A percentile compares a stretch with the other conserved stretches of the same genome.
phyloP scores from a whole-genome alignment of 2,329 filamentous ascomycete genomes.

The Leptographium lundbergii region DNA sequence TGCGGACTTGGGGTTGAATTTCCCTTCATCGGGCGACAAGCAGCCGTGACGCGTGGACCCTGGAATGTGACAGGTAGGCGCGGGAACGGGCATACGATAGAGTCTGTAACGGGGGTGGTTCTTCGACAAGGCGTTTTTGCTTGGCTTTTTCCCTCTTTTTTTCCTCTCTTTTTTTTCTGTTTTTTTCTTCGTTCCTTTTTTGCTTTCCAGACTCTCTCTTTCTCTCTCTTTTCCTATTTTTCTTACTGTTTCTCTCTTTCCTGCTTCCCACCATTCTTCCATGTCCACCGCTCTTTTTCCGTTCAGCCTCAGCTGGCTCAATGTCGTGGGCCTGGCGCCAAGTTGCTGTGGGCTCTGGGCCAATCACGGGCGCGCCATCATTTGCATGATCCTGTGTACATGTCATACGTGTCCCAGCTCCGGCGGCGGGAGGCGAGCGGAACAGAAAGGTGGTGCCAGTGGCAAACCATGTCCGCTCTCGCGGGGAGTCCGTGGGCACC shows the following conservation, averaged over 20 bases:
- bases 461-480: too few relatives aligned
- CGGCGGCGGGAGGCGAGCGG: not conserved
- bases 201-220: too few relatives aligned
- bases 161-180: not conserved
- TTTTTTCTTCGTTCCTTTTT: not conserved
- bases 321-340: not conserved
- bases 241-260: not conserved
- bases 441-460: not conserved
- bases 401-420: too few relatives aligned
- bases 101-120: not conserved
- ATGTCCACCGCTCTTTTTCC: not conserved
- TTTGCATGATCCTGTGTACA: too few relatives aligned
- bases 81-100: not conserved
- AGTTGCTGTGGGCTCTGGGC: not conserved
- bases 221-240: not conserved
- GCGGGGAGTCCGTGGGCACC: too few relatives aligned
- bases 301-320: not conserved
- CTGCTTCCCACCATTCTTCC: not conserved
- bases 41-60: too few relatives aligned
- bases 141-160: not conserved
- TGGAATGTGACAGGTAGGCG: not conserved
- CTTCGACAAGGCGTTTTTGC: too few relatives aligned
- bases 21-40: not conserved
- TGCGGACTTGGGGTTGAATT: too few relatives aligned
- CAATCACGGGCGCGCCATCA: not conserved